Conservation (phyloP, 257 asterid genomes). For the Dorcoceras hygrometricum region DNA sequence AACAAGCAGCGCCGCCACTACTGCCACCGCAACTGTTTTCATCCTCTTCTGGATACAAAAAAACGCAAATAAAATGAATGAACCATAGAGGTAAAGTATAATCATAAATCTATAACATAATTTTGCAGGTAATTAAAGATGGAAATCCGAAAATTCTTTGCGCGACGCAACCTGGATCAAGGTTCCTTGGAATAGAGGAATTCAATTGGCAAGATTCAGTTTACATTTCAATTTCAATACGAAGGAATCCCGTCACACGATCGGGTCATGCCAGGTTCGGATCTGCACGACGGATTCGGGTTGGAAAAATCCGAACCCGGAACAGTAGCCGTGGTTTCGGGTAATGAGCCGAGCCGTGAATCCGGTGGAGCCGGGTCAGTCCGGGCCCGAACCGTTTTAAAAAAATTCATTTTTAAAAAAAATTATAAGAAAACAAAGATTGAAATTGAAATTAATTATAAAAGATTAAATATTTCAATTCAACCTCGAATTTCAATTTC, state of each 20-base stretch:
- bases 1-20: constrained; percentile 37
- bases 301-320: too few relatives aligned
- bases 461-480: too few relatives aligned
- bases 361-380: too few relatives aligned
- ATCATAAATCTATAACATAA: neutral
- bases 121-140: neutral
- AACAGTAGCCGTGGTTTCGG: too few relatives aligned
- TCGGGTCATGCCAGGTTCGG: too few relatives aligned
- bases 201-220: neutral
- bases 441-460: too few relatives aligned
- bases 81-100: neutral
- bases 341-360: too few relatives aligned
- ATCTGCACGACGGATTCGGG: too few relatives aligned
- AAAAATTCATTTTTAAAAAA: too few relatives aligned
- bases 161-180: neutral
- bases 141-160: neutral
- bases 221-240: neutral
- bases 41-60: constrained; percentile 29
- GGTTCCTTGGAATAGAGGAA: neutral
- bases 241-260: neutral
- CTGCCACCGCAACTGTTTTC: constrained; percentile 34
- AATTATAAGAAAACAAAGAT: too few relatives aligned
- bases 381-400: too few relatives aligned
- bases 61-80: constrained; percentile 19
- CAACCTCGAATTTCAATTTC: too few relatives aligned